Evolutionary conservation across 140 eudicot genomes (phyloP).

Genomic region (Oenanthe javanica): DNA sequence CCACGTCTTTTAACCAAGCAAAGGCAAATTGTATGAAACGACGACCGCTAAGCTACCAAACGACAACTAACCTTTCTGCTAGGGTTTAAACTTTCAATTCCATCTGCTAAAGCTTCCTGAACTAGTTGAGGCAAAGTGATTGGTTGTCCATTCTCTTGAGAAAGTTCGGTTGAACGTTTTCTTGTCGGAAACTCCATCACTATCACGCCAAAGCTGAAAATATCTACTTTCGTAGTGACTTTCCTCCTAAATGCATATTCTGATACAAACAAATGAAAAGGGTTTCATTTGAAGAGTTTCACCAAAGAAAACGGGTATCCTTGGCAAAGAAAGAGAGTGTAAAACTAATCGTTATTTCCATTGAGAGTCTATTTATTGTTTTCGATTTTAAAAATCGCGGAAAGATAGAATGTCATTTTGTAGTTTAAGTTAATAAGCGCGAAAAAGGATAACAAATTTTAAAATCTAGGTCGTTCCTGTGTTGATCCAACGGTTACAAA

Average conservation of each 20-base stretch:
- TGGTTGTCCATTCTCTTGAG: conserved; percentile 41
- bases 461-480: no score
- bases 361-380: no score
- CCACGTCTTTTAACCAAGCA: no score
- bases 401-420: no score
- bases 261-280: conserved; percentile 19
- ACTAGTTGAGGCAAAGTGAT: conserved; percentile 59
- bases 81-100: conserved; percentile 22
- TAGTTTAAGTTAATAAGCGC: no score
- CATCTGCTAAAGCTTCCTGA: conserved; percentile 34
- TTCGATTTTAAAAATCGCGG: no score
- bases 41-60: no score
- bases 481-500: no score
- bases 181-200: conserved; percentile 70
- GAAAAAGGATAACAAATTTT: no score
- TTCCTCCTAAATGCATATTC: conserved; percentile 84
- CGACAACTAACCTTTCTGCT: no score
- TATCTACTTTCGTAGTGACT: conserved; percentile 80
- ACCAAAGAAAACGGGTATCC: not conserved
- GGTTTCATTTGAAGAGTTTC: not conserved
- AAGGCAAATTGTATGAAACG: no score
- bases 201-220: conserved; percentile 74
- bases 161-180: conserved; percentile 63
- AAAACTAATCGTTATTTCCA: not conserved
- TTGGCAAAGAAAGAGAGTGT: not conserved